These are phyloP conservation scores for Cicer pinnatifidum DNA, from an alignment of 306 rosid species.

Conservation along the genomic window DNA sequence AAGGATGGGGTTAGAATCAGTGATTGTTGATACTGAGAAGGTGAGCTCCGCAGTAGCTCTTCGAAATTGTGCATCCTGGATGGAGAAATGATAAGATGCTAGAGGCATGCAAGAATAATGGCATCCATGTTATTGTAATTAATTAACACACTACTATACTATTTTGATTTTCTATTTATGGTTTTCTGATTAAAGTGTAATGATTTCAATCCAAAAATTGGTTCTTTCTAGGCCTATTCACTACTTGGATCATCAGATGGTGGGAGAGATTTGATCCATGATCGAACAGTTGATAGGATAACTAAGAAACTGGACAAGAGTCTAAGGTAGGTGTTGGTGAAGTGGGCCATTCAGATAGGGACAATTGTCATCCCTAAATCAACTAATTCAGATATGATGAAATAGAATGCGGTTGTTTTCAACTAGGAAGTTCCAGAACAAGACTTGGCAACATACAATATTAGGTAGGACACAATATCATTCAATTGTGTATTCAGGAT, in stretches of 20 bases:
- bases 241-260: no score
- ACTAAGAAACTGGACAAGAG: no score
- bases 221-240: conserved; percentile 47
- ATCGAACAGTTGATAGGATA: no score
- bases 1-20: no score
- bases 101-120: conserved; percentile 59
- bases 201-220: conserved; percentile 35
- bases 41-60: no score
- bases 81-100: conserved; percentile 75
- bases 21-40: no score
- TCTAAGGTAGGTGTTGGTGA: conserved; percentile 60
- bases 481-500: background rate
- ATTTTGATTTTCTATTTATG: background rate
- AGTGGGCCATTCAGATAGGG: conserved; percentile 63
- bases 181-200: conserved; percentile 11
- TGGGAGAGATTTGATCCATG: no score
- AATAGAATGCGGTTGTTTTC: conserved; percentile 54
- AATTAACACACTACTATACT: background rate
- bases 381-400: conserved; percentile 50
- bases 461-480: conserved; percentile 41
- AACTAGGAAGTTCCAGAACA: conserved; percentile 53
- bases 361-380: conserved; percentile 66
- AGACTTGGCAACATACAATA: conserved; percentile 49
- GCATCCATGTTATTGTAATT: conserved; percentile 64
- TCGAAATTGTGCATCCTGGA: conserved; percentile 52